A percentile compares a stretch with the other conserved stretches of the same genome.
Conservation (phyloP, 805 yeast genomes). For the Monosporozyma aerobia region DNA sequence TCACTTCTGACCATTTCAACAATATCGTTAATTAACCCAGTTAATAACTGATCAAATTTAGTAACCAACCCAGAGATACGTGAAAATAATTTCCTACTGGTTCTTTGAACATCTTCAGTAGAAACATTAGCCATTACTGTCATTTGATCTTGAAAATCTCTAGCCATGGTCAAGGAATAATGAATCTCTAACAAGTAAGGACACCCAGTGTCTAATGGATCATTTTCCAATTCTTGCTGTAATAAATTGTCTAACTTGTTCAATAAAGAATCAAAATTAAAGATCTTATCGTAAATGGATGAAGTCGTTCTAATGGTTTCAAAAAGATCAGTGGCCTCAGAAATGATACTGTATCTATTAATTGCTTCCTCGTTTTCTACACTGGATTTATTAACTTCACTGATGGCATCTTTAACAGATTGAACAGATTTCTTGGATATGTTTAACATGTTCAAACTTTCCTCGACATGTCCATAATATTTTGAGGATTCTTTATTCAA, state of each 20-base stretch:
- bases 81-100: conserved; percentile 40
- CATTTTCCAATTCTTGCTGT: conserved; percentile 32
- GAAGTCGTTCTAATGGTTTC: conserved; percentile 66
- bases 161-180: conserved; percentile 54
- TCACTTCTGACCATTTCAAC: conserved; percentile 67
- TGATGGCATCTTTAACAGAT: conserved; percentile 38
- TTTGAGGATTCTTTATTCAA: conserved; percentile 59
- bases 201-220: conserved; percentile 32
- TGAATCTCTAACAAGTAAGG: conserved; percentile 59
- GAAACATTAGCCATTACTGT: conserved; percentile 42
- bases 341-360: conserved; percentile 58
- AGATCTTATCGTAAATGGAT: conserved; percentile 52
- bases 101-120: conserved; percentile 58
- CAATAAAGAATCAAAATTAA: conserved; percentile 43
- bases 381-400: conserved; percentile 40
- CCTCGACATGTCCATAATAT: conserved; percentile 48
- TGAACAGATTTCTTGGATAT: conserved; percentile 39
- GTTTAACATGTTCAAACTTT: conserved; percentile 33
- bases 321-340: conserved; percentile 56
- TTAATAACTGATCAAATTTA: conserved; percentile 56
- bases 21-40: conserved; percentile 55
- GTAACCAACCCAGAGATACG: conserved; percentile 32
- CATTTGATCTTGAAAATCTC: conserved; percentile 74
- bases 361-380: conserved; percentile 51
- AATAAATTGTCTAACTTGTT: conserved; percentile 45